These are phyloP conservation scores for Pseudoperonospora humuli DNA, from an alignment of 352 stramenopile genomes.

Conservation along the genomic window DNA sequence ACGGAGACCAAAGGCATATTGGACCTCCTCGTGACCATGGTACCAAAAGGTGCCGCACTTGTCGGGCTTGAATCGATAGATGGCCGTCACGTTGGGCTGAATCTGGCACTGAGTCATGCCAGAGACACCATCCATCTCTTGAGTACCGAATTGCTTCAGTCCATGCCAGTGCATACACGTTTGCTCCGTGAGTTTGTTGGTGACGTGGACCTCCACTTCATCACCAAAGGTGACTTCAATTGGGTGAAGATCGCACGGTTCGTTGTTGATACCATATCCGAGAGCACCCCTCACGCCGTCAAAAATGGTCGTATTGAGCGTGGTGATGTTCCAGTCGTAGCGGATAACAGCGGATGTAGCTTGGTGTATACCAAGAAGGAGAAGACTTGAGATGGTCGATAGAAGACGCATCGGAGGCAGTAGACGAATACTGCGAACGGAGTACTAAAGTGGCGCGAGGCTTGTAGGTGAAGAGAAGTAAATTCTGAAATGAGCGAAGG, in stretches of 20 bases:
- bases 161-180: conserved; percentile 49
- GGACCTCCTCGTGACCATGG: conserved; percentile 35
- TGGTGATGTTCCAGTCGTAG: conserved; percentile 34
- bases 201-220: conserved; percentile 31
- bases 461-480: conserved; percentile 20
- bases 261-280: conserved; percentile 34
- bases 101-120: conserved; percentile 45
- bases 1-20: conserved; percentile 37
- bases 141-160: conserved; percentile 27
- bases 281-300: conserved; percentile 18
- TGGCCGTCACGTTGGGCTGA: conserved; percentile 26
- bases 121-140: conserved; percentile 40
- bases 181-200: conserved; percentile 30
- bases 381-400: conserved; percentile 4
- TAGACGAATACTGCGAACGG: not conserved
- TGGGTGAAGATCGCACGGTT: conserved; percentile 15
- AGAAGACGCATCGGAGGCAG: conserved; percentile 14
- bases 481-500: conserved; percentile 22
- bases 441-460: conserved; percentile 1
- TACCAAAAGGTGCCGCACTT: conserved; percentile 41
- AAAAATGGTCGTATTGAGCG: conserved; percentile 26
- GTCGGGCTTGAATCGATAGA: conserved; percentile 36
- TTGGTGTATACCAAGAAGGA: conserved; percentile 11
- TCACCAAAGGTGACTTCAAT: conserved; percentile 28
- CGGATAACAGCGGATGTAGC: conserved; percentile 16